These are phyloP conservation scores for Peronospora farinosa DNA, from an alignment of 352 stramenopile species.

Conservation along the genomic window DNA sequence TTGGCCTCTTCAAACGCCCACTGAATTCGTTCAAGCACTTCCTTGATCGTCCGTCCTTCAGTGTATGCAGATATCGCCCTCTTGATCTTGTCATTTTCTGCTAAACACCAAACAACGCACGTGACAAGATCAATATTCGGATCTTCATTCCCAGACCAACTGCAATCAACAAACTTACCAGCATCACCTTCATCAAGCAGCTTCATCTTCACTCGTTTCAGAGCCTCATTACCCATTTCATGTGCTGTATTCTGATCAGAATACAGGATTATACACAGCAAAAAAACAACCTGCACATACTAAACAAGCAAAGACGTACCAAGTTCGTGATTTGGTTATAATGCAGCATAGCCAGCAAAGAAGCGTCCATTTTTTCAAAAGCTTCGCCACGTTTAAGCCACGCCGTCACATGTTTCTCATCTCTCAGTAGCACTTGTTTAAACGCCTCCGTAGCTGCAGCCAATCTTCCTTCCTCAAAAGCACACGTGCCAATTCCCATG, in stretches of 20 bases:
- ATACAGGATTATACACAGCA: slow-evolving; percentile 1
- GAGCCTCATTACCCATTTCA: slow-evolving; percentile 22
- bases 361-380: slow-evolving; percentile 53
- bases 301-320: slow-evolving; percentile 17
- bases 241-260: slow-evolving; percentile 25
- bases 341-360: slow-evolving; percentile 64
- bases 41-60: slow-evolving; percentile 7
- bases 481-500: slow-evolving; percentile 43
- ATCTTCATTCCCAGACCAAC: neutral
- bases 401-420: slow-evolving; percentile 37
- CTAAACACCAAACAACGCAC: neutral
- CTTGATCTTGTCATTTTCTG: slow-evolving; percentile 17
- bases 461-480: slow-evolving; percentile 24
- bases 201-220: slow-evolving; percentile 31
- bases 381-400: slow-evolving; percentile 48
- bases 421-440: slow-evolving; percentile 58
- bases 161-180: slow-evolving; percentile 12
- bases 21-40: slow-evolving; percentile 30
- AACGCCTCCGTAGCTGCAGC: slow-evolving; percentile 51
- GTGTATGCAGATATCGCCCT: slow-evolving; percentile 9
- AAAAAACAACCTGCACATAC: neutral
- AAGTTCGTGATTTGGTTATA: slow-evolving; percentile 45
- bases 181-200: slow-evolving; percentile 25
- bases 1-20: slow-evolving; percentile 42
- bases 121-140: neutral